phyloP scores from a whole-genome alignment of 2,329 filamentous ascomycete species.

The Cercospora sp. region DNA sequence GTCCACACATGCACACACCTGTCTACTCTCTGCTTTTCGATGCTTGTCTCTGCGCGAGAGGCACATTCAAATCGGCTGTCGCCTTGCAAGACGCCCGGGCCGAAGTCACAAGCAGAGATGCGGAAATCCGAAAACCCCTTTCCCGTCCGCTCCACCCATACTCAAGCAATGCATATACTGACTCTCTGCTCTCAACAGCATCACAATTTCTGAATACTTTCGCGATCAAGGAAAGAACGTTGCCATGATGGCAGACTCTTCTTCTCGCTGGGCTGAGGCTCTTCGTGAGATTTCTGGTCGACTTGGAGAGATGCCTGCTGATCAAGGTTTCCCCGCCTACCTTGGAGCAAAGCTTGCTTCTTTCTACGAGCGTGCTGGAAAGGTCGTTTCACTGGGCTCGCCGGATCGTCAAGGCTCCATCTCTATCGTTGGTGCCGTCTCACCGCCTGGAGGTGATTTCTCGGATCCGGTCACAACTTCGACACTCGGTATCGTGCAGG shows the following conservation, averaged over 20 bases:
- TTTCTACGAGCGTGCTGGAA: constrained; percentile 98
- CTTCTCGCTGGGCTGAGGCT: constrained; percentile 97
- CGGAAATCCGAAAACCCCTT: neutral
- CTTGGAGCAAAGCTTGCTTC: constrained; percentile 94
- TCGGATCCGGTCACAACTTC: constrained; percentile 94
- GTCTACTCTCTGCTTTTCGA: neutral
- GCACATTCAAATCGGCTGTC: too few species aligned
- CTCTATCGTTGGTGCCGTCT: constrained; percentile 96
- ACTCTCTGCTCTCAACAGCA: constrained; percentile 41
- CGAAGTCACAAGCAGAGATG: neutral
- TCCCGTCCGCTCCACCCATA: neutral
- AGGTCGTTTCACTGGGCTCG: constrained; percentile 80
- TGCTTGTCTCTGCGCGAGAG: neutral
- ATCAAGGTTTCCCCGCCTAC: constrained; percentile 99
- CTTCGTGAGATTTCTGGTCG: constrained; percentile 98
- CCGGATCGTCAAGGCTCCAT: constrained; percentile 88
- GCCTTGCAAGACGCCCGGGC: neutral
- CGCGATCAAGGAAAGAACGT: constrained; percentile 95
- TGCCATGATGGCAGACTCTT: constrained; percentile 99
- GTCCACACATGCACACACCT: neutral
- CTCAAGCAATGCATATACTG: neutral
- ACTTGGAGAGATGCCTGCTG: constrained; percentile 98
- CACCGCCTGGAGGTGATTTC: constrained; percentile 97
- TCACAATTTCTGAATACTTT: constrained; percentile 91
- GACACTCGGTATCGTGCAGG: constrained; percentile 95